Base-by-base conservation (phyloP, 805 yeast species). In the Candida vaughaniae region DNA sequence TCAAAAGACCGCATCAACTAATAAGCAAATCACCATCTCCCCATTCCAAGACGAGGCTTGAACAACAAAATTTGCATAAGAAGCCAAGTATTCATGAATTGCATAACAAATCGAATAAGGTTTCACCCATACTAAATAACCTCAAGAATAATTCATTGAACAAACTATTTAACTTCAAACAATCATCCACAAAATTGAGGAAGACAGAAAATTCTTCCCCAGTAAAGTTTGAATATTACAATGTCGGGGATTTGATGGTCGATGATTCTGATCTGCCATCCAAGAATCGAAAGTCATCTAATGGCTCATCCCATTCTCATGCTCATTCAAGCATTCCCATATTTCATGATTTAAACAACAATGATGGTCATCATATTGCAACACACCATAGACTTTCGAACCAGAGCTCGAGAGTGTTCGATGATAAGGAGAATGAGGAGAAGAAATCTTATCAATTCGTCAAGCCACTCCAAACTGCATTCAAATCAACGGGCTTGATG, bases 401-500 rank as follows among this genome's bases (percentile, higher is more conserved):
- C 6, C 28, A 25, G 6, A 8, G 7, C 14, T 6, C 6, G 12
- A 7, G 28, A 9, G 11, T 32, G 16, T 35, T 38, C 35, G 64
- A 65, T 22, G 64, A 66, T 41, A 66, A 67, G 42, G 73, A 66
- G 35, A 67, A 67, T 35, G 47, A 43, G 17, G 44, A 41, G 11
- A 57, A 56, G 32, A 42, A 57, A 3, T 63, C 69, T 8, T 85
- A 82, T 58, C 75, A 78, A 45, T 76, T 78, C 32, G 93, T 85
- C 16, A 85, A 83, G 53, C 96, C 96, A 2, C 69, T 87, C 26
- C 95, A 86, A 55, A 82, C 90, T 0, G 95, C 93, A 11, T 87
- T 87, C 58, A 72, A 78, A 55, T 75, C 90, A 2, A 65, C 85
- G 0, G 96, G 96, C 0, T 62, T 87, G 23, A 59, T 81, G 67